A percentile compares a stretch with the other conserved stretches of the same genome.
Conservation (phyloP, 2,329 filamentous ascomycete species). For the Pestalotiopsis sp. region DNA sequence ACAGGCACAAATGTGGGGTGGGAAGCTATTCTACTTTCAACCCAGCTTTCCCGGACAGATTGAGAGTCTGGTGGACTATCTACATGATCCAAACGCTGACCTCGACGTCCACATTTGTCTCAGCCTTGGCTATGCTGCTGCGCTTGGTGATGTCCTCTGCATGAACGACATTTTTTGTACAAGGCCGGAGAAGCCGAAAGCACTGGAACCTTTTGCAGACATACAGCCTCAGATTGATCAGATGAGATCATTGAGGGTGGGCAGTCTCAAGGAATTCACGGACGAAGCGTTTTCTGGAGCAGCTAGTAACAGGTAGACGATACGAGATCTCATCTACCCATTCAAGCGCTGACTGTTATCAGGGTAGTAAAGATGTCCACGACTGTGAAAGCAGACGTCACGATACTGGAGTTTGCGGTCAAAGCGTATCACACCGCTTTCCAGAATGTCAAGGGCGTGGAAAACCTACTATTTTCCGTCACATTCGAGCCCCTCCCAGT, state of each 20-base stretch:
- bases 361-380: background rate
- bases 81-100: conserved; percentile 12
- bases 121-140: conserved; percentile 18
- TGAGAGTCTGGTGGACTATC: conserved; percentile 16
- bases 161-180: background rate
- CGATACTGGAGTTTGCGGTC: background rate
- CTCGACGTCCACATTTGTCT: conserved; percentile 17
- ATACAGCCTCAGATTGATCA: background rate
- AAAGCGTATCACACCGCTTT: background rate
- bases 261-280: background rate
- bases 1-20: conserved; percentile 33
- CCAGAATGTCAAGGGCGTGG: background rate
- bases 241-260: background rate
- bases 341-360: too few relatives aligned
- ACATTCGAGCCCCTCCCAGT: background rate
- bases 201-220: background rate
- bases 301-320: background rate
- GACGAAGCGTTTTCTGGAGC: background rate
- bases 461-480: background rate
- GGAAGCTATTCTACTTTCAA: conserved; percentile 24
- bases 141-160: background rate
- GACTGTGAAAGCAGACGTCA: background rate
- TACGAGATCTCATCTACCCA: background rate
- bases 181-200: background rate
- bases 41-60: conserved; percentile 19